A percentile compares a stretch with the other conserved stretches of the same genome.
Conservation (phyloP, 805 yeast species). For the Ogataea zsoltii region DNA sequence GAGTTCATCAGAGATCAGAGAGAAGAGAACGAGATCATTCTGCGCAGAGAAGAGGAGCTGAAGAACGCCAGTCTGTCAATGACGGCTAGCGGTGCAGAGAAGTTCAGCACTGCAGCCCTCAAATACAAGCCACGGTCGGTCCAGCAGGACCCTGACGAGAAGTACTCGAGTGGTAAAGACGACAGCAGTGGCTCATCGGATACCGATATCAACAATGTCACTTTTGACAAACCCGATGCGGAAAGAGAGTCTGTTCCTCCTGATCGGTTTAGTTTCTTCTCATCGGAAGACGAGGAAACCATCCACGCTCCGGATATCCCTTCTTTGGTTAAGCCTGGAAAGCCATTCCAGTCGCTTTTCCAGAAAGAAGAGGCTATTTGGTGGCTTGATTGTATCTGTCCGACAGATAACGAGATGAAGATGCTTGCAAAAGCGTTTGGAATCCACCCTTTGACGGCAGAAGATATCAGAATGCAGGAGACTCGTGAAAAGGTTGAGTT, state of each 20-base stretch:
- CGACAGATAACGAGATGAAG: slow-evolving; percentile 94
- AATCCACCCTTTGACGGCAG: slow-evolving; percentile 96
- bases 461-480: slow-evolving; percentile 95
- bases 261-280: slow-evolving; percentile 81
- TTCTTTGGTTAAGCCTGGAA: slow-evolving; percentile 65
- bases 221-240: slow-evolving; percentile 20
- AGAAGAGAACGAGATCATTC: slow-evolving; percentile 44
- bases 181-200: slow-evolving; percentile 19
- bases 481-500: slow-evolving; percentile 96
- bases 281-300: slow-evolving; percentile 81
- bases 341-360: slow-evolving; percentile 68
- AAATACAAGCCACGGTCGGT: slow-evolving; percentile 56
- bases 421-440: slow-evolving; percentile 91
- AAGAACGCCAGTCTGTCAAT: slow-evolving; percentile 19
- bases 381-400: slow-evolving; percentile 96
- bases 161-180: slow-evolving; percentile 8
- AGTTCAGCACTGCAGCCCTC: slow-evolving; percentile 52
- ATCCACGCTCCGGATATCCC: slow-evolving; percentile 87
- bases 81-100: slow-evolving; percentile 37
- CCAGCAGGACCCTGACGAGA: slow-evolving; percentile 12
- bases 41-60: slow-evolving; percentile 35
- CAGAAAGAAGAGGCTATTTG: slow-evolving; percentile 75
- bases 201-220: slow-evolving; percentile 18
- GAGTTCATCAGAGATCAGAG: slow-evolving; percentile 69
- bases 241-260: slow-evolving; percentile 44